A percentile compares a stretch with the other conserved stretches of the same genome.
Conservation (phyloP, 2,329 filamentous ascomycete species). For the Clathrospora elynae region DNA sequence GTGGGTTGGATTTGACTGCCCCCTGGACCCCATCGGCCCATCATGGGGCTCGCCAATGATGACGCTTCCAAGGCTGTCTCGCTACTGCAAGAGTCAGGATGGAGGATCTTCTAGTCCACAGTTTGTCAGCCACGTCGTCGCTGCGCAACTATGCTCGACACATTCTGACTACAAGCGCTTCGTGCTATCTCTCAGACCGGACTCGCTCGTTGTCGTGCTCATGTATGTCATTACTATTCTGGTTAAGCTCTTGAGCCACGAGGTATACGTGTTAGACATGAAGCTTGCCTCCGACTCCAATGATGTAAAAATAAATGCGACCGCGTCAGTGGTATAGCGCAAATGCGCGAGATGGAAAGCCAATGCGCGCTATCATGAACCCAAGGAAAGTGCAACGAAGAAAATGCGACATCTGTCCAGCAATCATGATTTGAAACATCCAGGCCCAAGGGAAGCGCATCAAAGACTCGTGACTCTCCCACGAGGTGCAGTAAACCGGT, state of each 20-base stretch:
- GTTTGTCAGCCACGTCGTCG: slow-evolving; percentile 9
- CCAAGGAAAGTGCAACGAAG: slow-evolving; percentile 3
- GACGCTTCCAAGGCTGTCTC: too few relatives aligned
- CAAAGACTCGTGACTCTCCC: slow-evolving; percentile 43
- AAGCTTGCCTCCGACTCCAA: slow-evolving; percentile 6
- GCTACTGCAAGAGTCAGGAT: slow-evolving; percentile 1
- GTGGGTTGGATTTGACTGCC: too few relatives aligned
- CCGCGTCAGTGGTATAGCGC: slow-evolving; percentile 23
- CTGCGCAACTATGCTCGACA: not conserved
- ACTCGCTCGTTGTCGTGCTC: not conserved
- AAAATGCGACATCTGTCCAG: slow-evolving; percentile 15
- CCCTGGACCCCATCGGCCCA: not conserved
- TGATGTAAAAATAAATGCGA: slow-evolving; percentile 10
- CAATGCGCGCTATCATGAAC: slow-evolving; percentile 6
- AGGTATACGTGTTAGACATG: slow-evolving; percentile 12
- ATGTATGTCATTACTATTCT: slow-evolving; percentile 11
- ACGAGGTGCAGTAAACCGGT: slow-evolving; percentile 29
- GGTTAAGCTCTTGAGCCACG: slow-evolving; percentile 5
- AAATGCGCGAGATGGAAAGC: slow-evolving; percentile 15
- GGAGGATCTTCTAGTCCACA: slow-evolving; percentile 4
- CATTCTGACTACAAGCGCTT: too few relatives aligned
- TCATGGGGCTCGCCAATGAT: not conserved
- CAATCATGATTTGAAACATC: slow-evolving; percentile 20
- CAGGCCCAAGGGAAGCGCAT: slow-evolving; percentile 19
- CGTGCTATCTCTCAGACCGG: too few relatives aligned